Conservation (phyloP, 1,139 yeast genomes). For the Nakaseomyces delphensis region DNA sequence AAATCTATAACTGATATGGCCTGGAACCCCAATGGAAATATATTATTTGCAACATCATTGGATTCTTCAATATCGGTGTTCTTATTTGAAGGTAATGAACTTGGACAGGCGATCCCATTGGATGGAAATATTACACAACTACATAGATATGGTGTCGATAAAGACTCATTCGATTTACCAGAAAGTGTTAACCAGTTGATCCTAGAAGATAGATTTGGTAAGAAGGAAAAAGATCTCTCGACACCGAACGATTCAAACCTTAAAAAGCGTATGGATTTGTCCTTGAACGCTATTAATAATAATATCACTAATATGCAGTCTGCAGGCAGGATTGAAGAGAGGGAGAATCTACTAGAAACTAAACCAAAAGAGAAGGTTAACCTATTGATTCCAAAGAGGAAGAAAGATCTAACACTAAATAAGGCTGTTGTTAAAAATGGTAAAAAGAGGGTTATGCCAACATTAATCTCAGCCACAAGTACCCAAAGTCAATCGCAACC, state of each 20-base stretch:
- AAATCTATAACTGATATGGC: conserved; percentile 65
- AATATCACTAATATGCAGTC: conserved; percentile 11
- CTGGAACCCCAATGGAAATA: conserved; percentile 72
- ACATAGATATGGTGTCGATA: conserved; percentile 78
- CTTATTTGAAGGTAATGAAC: conserved; percentile 57
- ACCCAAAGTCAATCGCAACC: conserved; percentile 4
- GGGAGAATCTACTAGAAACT: conserved; percentile 1
- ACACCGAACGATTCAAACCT: conserved; percentile 11
- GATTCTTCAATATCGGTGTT: conserved; percentile 80
- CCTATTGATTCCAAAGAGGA: conserved; percentile 26
- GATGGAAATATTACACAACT: conserved; percentile 63
- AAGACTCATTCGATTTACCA: conserved; percentile 75
- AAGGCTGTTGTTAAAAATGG: conserved; percentile 41
- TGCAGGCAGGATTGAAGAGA: conserved; percentile 12
- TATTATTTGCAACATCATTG: conserved; percentile 64
- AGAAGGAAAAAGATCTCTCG: conserved; percentile 10
- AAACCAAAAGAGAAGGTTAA: conserved; percentile 18
- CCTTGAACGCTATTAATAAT: conserved; percentile 9
- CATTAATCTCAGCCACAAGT: conserved; percentile 46
- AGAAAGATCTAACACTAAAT: conserved; percentile 26
- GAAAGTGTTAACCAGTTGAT: conserved; percentile 74
- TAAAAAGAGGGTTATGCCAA: conserved; percentile 78
- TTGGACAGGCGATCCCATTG: conserved; percentile 61
- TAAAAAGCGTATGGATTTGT: conserved; percentile 18
- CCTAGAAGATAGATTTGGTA: conserved; percentile 50